Conservation (phyloP, 1,284 basidiomycete genomes). For the Leccinum laetum region DNA sequence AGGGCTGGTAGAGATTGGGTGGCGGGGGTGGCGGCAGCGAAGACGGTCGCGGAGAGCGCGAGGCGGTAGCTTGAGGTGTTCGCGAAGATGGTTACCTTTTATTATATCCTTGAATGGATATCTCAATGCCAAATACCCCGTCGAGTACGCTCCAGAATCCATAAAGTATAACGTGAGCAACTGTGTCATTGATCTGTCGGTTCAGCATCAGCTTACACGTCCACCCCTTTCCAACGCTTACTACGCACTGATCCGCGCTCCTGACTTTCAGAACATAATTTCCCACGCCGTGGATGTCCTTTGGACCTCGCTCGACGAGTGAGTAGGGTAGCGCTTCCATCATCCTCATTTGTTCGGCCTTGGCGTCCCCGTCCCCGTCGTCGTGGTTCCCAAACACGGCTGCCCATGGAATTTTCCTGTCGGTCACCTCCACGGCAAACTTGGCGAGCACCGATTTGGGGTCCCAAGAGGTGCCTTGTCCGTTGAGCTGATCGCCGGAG, state of each 20-base stretch:
- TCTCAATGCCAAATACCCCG: conserved; percentile 40
- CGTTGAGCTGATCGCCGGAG: conserved; percentile 84
- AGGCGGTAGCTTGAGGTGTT: no score
- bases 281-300: conserved; percentile 81
- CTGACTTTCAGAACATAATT: conserved; percentile 82
- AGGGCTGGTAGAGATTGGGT: no score
- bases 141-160: conserved; percentile 83
- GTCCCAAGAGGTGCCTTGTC: conserved; percentile 89
- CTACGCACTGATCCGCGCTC: conserved; percentile 67
- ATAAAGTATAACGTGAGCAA: conserved; percentile 91
- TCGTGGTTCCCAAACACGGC: conserved; percentile 95
- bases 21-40: no score
- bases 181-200: conserved; percentile 73
- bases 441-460: conserved; percentile 84
- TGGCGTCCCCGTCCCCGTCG: conserved; percentile 64
- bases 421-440: conserved; percentile 77
- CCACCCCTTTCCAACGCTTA: background rate
- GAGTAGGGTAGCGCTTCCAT: conserved; percentile 86
- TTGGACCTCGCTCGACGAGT: conserved; percentile 77
- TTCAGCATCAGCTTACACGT: conserved; percentile 5
- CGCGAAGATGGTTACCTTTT: no score
- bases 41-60: no score
- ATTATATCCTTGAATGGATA: no score
- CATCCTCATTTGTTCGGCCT: conserved; percentile 67
- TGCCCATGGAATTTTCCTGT: conserved; percentile 83